Conservation (phyloP, 2,329 filamentous ascomycete genomes). For the Penicillium verrucosum region DNA sequence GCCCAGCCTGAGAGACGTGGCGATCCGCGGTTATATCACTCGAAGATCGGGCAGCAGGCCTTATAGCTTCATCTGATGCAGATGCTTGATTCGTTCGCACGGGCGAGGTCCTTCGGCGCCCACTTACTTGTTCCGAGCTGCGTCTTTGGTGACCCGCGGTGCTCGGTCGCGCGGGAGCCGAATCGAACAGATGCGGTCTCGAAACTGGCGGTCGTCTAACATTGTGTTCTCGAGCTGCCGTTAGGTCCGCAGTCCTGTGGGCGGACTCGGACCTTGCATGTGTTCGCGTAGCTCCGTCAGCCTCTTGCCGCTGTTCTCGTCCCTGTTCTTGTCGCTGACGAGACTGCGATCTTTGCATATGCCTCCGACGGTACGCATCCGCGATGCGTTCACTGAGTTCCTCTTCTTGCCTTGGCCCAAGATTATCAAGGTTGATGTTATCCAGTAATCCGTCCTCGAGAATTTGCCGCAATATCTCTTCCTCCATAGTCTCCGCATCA, state of each 20-base stretch:
- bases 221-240: constrained; percentile 16
- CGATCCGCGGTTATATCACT: constrained; percentile 38
- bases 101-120: constrained; percentile 35
- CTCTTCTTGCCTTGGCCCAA: constrained; percentile 80
- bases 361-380: constrained; percentile 76
- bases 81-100: constrained; percentile 32
- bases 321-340: constrained; percentile 35
- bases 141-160: constrained; percentile 32
- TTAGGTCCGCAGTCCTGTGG: constrained; percentile 21
- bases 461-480: constrained; percentile 85
- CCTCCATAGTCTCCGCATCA: constrained; percentile 73
- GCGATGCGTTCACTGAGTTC: constrained; percentile 88
- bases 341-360: constrained; percentile 48
- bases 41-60: constrained; percentile 34
- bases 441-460: constrained; percentile 82
- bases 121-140: constrained; percentile 35
- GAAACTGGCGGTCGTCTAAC: constrained; percentile 29
- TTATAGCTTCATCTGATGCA: constrained; percentile 33
- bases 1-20: constrained; percentile 24
- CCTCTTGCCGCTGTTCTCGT: constrained; percentile 29
- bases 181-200: constrained; percentile 35
- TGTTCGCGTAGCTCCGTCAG: constrained; percentile 29
- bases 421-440: constrained; percentile 82
- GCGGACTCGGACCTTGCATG: constrained; percentile 33
- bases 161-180: constrained; percentile 23